Conservation (phyloP, 495 filamentous ascomycete species). For the Daldinia vernicosa region DNA sequence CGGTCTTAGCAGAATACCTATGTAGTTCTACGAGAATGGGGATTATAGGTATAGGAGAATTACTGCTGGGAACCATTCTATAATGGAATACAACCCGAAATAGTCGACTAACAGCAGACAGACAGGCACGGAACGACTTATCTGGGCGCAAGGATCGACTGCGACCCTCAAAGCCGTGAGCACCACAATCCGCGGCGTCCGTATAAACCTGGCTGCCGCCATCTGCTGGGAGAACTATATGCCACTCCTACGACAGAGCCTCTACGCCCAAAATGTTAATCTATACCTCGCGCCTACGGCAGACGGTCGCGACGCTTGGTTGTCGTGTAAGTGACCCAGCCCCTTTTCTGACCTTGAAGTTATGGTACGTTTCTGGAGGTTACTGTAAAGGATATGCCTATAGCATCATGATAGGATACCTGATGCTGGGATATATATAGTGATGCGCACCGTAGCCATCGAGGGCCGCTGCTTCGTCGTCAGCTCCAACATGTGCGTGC, state of each 20-base stretch:
- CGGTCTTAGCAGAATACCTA: background rate
- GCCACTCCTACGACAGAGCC: conserved; percentile 75
- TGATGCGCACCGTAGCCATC: conserved; percentile 78
- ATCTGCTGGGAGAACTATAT: conserved; percentile 99
- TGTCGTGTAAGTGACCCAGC: conserved; percentile 54
- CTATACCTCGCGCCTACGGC: conserved; percentile 93
- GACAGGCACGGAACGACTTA: conserved; percentile 82
- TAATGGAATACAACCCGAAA: background rate
- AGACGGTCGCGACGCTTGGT: conserved; percentile 85
- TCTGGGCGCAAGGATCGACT: conserved; percentile 90
- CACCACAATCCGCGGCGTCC: conserved; percentile 79
- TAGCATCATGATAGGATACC: background rate
- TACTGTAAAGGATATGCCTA: background rate
- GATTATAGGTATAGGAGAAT: background rate
- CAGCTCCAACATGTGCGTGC: conserved; percentile 83
- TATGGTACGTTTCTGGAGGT: background rate
- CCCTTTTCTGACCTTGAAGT: background rate
- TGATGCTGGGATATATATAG: background rate
- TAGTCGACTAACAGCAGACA: conserved; percentile 39
- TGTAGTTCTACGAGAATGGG: background rate
- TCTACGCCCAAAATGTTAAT: conserved; percentile 93
- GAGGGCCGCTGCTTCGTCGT: conserved; percentile 91
- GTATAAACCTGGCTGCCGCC: conserved; percentile 80
- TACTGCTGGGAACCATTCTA: too few relatives aligned
- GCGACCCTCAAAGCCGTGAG: conserved; percentile 82